phyloP scores from a whole-genome alignment of 2,329 filamentous ascomycete genomes.

The Aspergillus brunneoviolaceus region DNA sequence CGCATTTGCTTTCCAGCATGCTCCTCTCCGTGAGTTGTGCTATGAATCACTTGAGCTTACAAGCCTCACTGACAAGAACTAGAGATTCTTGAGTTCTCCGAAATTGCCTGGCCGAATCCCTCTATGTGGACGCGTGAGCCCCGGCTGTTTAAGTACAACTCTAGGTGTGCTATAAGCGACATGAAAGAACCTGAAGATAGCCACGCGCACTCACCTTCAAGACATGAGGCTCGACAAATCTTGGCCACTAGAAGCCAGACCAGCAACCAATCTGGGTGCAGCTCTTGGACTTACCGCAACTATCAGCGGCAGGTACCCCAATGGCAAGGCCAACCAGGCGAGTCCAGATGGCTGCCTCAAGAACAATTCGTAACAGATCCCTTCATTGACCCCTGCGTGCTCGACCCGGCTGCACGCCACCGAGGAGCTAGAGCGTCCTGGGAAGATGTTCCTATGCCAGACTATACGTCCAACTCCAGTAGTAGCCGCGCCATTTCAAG shows the following conservation, averaged over 20 bases:
- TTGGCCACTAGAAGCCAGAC: slow-evolving; percentile 23
- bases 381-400: slow-evolving; percentile 40
- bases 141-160: slow-evolving; percentile 39
- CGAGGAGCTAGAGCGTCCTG: slow-evolving; percentile 38
- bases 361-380: slow-evolving; percentile 40
- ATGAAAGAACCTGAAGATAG: slow-evolving; percentile 52
- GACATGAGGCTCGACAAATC: slow-evolving; percentile 26
- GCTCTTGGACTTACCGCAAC: slow-evolving; percentile 31
- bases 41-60: neutral
- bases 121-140: slow-evolving; percentile 62
- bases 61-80: slow-evolving; percentile 15
- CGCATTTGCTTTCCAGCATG: slow-evolving; percentile 82
- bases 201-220: slow-evolving; percentile 63
- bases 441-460: slow-evolving; percentile 51
- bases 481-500: slow-evolving; percentile 43
- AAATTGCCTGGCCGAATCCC: slow-evolving; percentile 77
- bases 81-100: slow-evolving; percentile 71
- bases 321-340: slow-evolving; percentile 24
- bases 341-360: slow-evolving; percentile 30
- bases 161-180: slow-evolving; percentile 29
- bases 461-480: slow-evolving; percentile 45
- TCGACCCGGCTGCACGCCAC: slow-evolving; percentile 28
- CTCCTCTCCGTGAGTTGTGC: slow-evolving; percentile 63
- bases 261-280: slow-evolving; percentile 22
- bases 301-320: slow-evolving; percentile 31